Evolutionary conservation across 75 land plant species (phyloP).

Genomic region (Sequoia sempervirens): DNA sequence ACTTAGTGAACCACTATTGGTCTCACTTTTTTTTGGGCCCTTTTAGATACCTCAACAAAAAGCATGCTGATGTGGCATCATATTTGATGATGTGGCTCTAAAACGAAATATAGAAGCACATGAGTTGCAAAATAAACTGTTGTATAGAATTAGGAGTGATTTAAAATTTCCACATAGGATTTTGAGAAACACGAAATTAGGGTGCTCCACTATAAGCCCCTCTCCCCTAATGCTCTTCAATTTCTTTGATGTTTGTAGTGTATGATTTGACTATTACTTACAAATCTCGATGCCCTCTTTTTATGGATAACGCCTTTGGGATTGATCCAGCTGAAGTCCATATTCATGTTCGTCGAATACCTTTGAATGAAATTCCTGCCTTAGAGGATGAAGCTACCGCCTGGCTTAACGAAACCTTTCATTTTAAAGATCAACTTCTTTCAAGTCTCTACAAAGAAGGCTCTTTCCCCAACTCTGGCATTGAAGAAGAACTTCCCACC

Average conservation of each 20-base stretch:
- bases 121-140: too few species aligned
- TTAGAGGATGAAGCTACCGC: constrained; percentile 49
- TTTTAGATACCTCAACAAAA: too few species aligned
- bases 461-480: constrained; percentile 49
- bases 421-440: constrained; percentile 66
- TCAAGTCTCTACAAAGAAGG: constrained; percentile 54
- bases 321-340: constrained; percentile 93
- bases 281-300: constrained; percentile 66
- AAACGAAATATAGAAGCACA: too few species aligned
- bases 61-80: too few species aligned
- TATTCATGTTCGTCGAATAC: constrained; percentile 68
- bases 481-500: constrained; percentile 49
- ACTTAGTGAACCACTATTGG: too few species aligned
- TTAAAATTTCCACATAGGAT: too few species aligned
- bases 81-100: too few species aligned
- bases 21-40: too few species aligned
- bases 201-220: too few species aligned
- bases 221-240: constrained; percentile 4
- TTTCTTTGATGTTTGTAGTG: constrained; percentile 50
- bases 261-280: constrained; percentile 92
- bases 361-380: constrained; percentile 49
- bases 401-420: constrained; percentile 70
- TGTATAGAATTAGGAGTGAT: too few species aligned
- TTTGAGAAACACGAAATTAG: too few species aligned
- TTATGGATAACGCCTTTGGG: constrained; percentile 77